A percentile compares a stretch with the other conserved stretches of the same genome.
Evolutionary conservation across 2,329 filamentous ascomycete species (phyloP).

Genomic region (Capronia coronata): DNA sequence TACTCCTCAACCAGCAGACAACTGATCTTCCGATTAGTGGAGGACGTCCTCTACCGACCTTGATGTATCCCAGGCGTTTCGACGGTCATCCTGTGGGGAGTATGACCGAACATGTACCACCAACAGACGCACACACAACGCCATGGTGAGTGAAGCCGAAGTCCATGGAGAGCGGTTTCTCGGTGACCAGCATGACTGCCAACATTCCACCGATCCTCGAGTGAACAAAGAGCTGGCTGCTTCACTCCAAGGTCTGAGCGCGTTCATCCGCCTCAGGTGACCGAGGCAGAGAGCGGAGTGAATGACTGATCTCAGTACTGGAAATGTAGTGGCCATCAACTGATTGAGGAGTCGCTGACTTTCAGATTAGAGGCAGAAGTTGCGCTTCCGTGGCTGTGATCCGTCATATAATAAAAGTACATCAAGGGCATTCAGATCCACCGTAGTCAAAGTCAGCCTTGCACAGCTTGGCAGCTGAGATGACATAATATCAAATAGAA

Average conservation of each 20-base stretch:
- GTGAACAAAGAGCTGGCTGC: constrained; percentile 17
- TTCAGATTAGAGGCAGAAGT: no score
- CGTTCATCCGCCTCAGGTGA: no score
- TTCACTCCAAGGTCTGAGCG: constrained; percentile 32
- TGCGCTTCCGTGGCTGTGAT: no score
- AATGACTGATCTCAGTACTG: no score
- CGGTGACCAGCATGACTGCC: constrained; percentile 21
- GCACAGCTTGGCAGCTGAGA: no score
- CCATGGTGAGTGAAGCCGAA: constrained; percentile 4
- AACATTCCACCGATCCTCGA: constrained; percentile 18
- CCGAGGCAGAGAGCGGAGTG: no score
- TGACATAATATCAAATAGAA: no score
- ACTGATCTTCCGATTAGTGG: neutral
- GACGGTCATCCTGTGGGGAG: neutral
- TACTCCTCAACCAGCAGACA: neutral
- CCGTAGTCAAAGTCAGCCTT: no score
- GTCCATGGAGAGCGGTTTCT: constrained; percentile 18
- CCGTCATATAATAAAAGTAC: no score
- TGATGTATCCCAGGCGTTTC: neutral
- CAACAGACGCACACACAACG: neutral
- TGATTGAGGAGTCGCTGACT: no score
- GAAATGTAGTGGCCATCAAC: no score
- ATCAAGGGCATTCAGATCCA: no score
- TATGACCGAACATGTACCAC: neutral
- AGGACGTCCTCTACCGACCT: neutral